These are phyloP conservation scores for Penicillium turbatum DNA, from an alignment of 495 filamentous ascomycete genomes.

Conservation along the genomic window DNA sequence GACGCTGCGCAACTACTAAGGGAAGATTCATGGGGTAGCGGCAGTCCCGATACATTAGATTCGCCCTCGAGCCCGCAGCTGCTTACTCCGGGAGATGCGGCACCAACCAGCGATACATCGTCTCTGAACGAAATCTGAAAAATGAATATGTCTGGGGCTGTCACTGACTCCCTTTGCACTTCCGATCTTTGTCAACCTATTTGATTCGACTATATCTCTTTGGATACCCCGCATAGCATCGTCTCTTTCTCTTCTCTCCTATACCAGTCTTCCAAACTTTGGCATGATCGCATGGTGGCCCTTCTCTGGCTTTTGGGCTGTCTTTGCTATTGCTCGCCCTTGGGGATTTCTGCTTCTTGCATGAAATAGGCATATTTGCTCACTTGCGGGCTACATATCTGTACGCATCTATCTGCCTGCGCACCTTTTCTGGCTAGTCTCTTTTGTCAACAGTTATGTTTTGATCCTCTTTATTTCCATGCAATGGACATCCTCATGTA, in stretches of 20 bases:
- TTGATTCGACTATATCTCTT: constrained; percentile 32
- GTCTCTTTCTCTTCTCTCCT: constrained; percentile 4
- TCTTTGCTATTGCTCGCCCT: background rate
- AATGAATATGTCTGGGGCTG: background rate
- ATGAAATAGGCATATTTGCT: background rate
- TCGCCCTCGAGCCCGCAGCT: constrained; percentile 24
- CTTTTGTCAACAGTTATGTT: background rate
- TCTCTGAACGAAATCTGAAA: constrained; percentile 4
- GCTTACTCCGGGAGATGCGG: constrained; percentile 5
- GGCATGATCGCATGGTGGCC: background rate
- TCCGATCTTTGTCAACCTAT: constrained; percentile 12
- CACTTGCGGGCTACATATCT: background rate
- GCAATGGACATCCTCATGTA: constrained; percentile 24
- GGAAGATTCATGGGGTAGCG: constrained; percentile 37
- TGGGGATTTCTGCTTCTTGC: background rate
- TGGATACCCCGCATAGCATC: constrained; percentile 39
- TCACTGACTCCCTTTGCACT: background rate
- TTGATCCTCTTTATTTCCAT: constrained; percentile 5
- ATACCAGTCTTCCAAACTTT: constrained; percentile 2
- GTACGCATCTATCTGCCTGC: background rate
- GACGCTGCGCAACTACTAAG: constrained; percentile 23
- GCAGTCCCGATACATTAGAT: constrained; percentile 31
- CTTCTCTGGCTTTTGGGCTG: background rate
- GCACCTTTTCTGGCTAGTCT: background rate
- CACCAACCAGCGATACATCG: background rate